These are phyloP conservation scores for Pseudopediastrum boryanum DNA, from an alignment of 139 green algal genomes.

Conservation along the genomic window DNA sequence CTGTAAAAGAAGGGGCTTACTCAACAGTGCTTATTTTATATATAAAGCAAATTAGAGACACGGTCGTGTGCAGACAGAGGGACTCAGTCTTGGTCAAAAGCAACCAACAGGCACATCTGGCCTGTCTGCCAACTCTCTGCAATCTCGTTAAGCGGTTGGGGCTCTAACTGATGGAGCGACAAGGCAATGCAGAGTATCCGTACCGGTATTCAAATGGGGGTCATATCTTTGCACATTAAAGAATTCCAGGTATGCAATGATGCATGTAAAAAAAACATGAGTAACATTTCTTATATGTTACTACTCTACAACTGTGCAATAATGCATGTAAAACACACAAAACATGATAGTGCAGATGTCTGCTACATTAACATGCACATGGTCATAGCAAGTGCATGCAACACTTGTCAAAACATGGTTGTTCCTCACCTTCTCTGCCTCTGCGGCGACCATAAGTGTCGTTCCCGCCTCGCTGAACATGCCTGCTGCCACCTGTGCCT, in stretches of 20 bases:
- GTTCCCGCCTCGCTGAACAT: slow-evolving; percentile 10
- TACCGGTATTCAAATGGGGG: no score
- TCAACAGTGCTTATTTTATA: not conserved
- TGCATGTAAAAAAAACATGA: not conserved
- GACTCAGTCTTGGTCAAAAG: not conserved
- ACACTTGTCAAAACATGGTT: not conserved
- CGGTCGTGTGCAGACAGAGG: not conserved
- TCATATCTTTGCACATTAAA: no score
- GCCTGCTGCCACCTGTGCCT: slow-evolving; percentile 19
- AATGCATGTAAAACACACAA: not conserved
- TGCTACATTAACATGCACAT: not conserved
- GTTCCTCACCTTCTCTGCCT: slow-evolving; percentile 7
- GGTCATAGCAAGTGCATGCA: not conserved
- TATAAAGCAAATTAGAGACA: not conserved
- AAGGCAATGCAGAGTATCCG: no score
- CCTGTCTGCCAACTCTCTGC: no score
- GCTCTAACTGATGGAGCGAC: no score
- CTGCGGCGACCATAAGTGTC: not conserved
- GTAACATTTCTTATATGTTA: not conserved
- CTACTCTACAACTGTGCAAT: not conserved
- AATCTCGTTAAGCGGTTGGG: no score
- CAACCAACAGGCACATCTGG: not conserved
- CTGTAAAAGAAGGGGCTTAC: not conserved
- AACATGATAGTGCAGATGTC: not conserved
- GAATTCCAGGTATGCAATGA: no score